phyloP scores from a whole-genome alignment of 352 stramenopile genomes.

The Globisporangium orthogonon region DNA sequence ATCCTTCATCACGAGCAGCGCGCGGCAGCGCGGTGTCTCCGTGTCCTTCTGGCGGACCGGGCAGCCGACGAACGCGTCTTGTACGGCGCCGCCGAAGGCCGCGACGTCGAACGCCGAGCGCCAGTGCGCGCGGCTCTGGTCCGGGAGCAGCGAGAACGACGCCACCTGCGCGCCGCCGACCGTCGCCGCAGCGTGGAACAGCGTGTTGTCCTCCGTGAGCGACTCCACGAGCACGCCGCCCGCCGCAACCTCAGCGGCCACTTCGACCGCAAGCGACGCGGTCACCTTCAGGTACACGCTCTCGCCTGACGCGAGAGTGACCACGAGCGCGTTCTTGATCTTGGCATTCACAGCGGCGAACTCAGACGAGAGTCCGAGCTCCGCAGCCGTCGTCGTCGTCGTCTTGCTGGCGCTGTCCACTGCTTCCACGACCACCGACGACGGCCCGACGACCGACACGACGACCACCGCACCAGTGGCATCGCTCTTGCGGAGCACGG shows the following conservation, averaged over 20 bases:
- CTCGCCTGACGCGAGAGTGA: constrained; percentile 48
- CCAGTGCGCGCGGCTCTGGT: constrained; percentile 29
- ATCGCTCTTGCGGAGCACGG: constrained; percentile 14
- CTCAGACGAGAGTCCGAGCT: constrained; percentile 14
- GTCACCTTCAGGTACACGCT: constrained; percentile 50
- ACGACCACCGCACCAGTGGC: constrained; percentile 11
- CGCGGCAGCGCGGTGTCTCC: constrained; percentile 31
- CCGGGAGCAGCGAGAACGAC: constrained; percentile 31
- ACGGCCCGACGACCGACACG: constrained; percentile 10
- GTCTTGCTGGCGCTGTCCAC: constrained; percentile 9
- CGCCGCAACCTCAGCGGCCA: constrained; percentile 29
- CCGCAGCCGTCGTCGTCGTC: constrained; percentile 1
- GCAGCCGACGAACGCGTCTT: constrained; percentile 47
- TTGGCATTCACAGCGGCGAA: constrained; percentile 34
- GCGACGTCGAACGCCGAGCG: constrained; percentile 39
- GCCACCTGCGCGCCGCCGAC: constrained; percentile 20
- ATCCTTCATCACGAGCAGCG: constrained; percentile 63
- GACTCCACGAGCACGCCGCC: constrained; percentile 47
- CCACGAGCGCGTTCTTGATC: constrained; percentile 41
- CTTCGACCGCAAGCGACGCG: constrained; percentile 25
- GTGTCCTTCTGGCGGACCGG: constrained; percentile 52
- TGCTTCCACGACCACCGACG: constrained; percentile 8
- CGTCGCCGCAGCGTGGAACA: constrained; percentile 45
- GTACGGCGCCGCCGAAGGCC: constrained; percentile 43
- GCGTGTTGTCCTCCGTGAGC: constrained; percentile 36